These are phyloP conservation scores for Arachis monticola DNA, from an alignment of 331 rosid genomes.

Conservation along the genomic window DNA sequence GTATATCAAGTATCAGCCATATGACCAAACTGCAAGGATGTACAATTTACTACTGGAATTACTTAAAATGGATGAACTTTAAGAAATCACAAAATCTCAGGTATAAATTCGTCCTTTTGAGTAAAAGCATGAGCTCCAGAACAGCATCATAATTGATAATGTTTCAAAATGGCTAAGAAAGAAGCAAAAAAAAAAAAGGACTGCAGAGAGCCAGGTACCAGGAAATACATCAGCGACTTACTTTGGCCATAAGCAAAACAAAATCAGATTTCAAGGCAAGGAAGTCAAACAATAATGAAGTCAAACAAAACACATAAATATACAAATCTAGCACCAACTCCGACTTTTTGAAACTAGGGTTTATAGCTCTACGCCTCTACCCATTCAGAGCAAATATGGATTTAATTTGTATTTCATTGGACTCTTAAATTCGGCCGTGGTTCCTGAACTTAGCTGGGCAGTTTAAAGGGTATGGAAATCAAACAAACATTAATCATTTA, in stretches of 20 bases:
- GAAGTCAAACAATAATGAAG: not conserved
- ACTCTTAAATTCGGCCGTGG: slow-evolving; percentile 23
- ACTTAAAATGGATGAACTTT: slow-evolving; percentile 15
- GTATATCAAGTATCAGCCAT: slow-evolving; percentile 30
- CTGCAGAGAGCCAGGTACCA: not conserved
- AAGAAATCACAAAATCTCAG: slow-evolving; percentile 14
- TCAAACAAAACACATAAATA: slow-evolving; percentile 21
- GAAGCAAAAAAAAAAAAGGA: not conserved
- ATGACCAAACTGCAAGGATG: slow-evolving; percentile 17
- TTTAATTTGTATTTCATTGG: slow-evolving; percentile 25
- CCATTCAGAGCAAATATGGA: slow-evolving; percentile 10
- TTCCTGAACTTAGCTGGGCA: slow-evolving; percentile 2
- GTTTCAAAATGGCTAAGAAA: slow-evolving; percentile 1
- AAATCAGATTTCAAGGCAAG: slow-evolving; percentile 13
- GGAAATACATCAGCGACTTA: not conserved
- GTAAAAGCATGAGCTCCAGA: slow-evolving; percentile 30
- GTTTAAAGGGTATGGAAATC: slow-evolving; percentile 16
- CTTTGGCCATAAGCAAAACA: slow-evolving; percentile 13
- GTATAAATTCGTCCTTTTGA: slow-evolving; percentile 1
- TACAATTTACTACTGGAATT: not conserved
- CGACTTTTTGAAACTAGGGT: slow-evolving; percentile 18
- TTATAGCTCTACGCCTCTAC: slow-evolving; percentile 21
- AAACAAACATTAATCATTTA: not conserved
- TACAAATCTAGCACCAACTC: slow-evolving; percentile 5
- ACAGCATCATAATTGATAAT: slow-evolving; percentile 12